phyloP scores from a whole-genome alignment of 2,329 filamentous ascomycete species.

The Colletotrichum sp. region DNA sequence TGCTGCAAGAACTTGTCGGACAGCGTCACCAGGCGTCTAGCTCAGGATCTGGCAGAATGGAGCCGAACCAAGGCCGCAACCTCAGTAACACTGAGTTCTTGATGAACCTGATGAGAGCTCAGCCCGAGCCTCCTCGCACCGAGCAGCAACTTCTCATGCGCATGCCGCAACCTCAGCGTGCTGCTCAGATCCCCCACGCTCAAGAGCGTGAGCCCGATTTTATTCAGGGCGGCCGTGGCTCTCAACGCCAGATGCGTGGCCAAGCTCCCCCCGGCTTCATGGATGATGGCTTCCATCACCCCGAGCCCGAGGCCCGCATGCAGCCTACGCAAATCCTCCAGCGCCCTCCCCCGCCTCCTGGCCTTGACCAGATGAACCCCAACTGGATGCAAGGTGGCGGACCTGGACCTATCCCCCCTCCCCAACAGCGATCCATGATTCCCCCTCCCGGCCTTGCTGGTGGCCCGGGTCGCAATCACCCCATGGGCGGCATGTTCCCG shows the following conservation, averaged over 20 bases:
- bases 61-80: constrained; percentile 48
- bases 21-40: constrained; percentile 62
- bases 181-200: constrained; percentile 50
- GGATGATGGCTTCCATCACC: constrained; percentile 57
- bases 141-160: constrained; percentile 56
- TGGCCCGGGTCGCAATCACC: constrained; percentile 44
- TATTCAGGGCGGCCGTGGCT: constrained; percentile 34
- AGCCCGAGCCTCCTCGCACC: constrained; percentile 53
- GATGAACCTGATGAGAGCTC: constrained; percentile 77
- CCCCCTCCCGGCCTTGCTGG: constrained; percentile 64
- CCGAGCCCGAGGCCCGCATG: constrained; percentile 53
- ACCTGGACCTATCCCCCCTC: constrained; percentile 49
- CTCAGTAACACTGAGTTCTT: constrained; percentile 82
- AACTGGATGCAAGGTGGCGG: constrained; percentile 55
- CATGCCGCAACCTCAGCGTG: constrained; percentile 56
- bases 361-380: constrained; percentile 65
- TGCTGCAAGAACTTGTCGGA: constrained; percentile 64
- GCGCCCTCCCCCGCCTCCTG: constrained; percentile 64
- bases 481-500: constrained; percentile 64
- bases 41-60: constrained; percentile 52
- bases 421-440: constrained; percentile 51
- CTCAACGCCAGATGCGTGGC: constrained; percentile 47
- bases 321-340: constrained; percentile 70
- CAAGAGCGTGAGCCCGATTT: constrained; percentile 56
- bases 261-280: constrained; percentile 57